Evolutionary conservation across 257 asterid genomes (phyloP), one percentile per base, ranked within the genome.

Genomic region (Petunia secreta): DNA sequence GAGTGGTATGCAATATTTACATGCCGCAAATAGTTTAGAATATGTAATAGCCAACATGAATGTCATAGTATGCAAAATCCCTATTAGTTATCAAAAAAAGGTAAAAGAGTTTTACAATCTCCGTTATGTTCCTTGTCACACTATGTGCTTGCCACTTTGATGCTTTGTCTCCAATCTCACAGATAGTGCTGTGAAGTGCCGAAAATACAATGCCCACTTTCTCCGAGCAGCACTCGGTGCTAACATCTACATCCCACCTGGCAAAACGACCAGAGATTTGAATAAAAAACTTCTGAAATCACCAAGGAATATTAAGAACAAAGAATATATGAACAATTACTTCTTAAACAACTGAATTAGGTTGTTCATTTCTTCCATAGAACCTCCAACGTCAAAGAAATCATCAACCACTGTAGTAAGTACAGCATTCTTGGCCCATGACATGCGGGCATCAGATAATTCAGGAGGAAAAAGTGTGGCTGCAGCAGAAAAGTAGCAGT

Each of bases 371-470:
- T 95, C 99, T 79, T 92, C 95, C 9, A 88, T 48, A 63, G 99
- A 93, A 76, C 96, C 99, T 64, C 93, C 98, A 63, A 89, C 82
- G 58, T 95, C 99, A 57, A 93, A 95, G 80, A 95, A 92, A 89
- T 95, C 99, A 83, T 95, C 98, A 1, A 95, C 93, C 81, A 95
- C 97, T 50, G 98, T 91, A 53, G 98, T 92, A 37, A 95, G 89
- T 48, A 93, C 87, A 58, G 91, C 91, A 77, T 91, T 93, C 86
- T 92, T 91, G 82, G 99, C 99, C 99, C 99, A 95, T 15, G 96
- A 87, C 86, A 95, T 84, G 75, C 99, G 96, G 7, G 97, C 92
- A 83, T 95, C 97, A 41, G 90, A 90, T 77, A 90, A 87, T 77
- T 95, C 97, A 64, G 97, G 97, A 55, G 88, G 78, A 71, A 86